A percentile compares a stretch with the other conserved stretches of the same genome.
phyloP scores from a whole-genome alignment of 371 early-diverging fungal species.

The Rhizopus delemar region DNA sequence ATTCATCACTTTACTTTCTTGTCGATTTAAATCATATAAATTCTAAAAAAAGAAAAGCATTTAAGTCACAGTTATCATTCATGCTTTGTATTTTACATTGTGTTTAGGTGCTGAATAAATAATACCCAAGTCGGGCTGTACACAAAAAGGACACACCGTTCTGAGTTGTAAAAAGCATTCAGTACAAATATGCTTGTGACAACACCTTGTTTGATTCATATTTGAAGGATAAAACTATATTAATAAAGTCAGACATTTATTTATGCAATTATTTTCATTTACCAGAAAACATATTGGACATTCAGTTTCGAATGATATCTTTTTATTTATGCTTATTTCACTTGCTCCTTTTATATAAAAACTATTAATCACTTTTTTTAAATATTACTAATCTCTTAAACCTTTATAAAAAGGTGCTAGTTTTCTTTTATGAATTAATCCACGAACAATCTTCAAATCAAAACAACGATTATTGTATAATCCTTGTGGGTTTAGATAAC shows the following conservation, averaged over 20 bases:
- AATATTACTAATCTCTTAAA: slow-evolving; percentile 1
- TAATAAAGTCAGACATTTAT: background rate
- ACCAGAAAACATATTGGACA: slow-evolving; percentile 93
- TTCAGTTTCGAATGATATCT: slow-evolving; percentile 53
- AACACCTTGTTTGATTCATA: slow-evolving; percentile 87
- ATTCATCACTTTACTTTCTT: slow-evolving; percentile 6
- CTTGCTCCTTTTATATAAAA: slow-evolving; percentile 8
- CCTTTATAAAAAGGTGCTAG: slow-evolving; percentile 89
- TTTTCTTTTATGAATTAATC: slow-evolving; percentile 68
- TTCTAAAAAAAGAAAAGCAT: background rate
- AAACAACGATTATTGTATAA: slow-evolving; percentile 69
- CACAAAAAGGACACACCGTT: slow-evolving; percentile 85
- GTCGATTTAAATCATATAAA: background rate
- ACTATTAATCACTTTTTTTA: background rate
- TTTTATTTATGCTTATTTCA: slow-evolving; percentile 30
- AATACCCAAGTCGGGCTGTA: slow-evolving; percentile 81
- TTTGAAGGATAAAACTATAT: slow-evolving; percentile 81
- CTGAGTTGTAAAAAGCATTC: slow-evolving; percentile 92
- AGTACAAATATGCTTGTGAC: slow-evolving; percentile 89
- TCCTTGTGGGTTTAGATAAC: slow-evolving; percentile 65
- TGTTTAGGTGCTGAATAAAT: slow-evolving; percentile 57
- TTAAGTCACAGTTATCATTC: background rate
- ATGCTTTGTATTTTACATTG: slow-evolving; percentile 21
- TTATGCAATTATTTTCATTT: slow-evolving; percentile 5
- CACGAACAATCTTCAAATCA: slow-evolving; percentile 66